Evolutionary conservation across 139 green algal genomes (phyloP), one percentile per base, ranked within the genome.

Genomic region (Deuterostichococcus epilithicus): DNA sequence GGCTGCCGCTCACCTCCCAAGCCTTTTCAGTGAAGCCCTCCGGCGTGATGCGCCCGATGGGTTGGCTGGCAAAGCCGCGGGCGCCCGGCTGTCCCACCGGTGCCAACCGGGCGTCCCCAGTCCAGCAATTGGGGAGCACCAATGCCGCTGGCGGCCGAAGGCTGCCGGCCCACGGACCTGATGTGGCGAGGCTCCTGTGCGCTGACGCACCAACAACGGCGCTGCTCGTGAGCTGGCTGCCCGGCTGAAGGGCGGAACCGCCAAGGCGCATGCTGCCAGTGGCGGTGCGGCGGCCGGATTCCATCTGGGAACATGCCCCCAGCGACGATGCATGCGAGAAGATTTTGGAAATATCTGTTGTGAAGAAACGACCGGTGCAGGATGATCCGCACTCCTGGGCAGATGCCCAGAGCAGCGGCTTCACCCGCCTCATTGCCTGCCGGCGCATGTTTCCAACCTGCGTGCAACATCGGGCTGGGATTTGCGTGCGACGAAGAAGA

Each of bases 1-100:
- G n/a, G n/a, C n/a, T n/a, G n/a, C n/a, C n/a, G n/a, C n/a, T n/a
- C n/a, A 87, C 85, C 82, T 92, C 83, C 92, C 93, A 97, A 0
- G 91, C 91, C 77, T 93, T 95, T 60, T 97, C 92, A 0, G 93
- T 97, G 81, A 97, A 97, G 80, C 96, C 88, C 8, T 81, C 76
- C 72, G 92, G 92, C 3, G 86, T 88, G 74, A 90, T 92, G 0
- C 68, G 72, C 70, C 52, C 52, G 20, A 63, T 63, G 52, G 52
- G 52, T 20, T 63, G 52, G 52, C 52, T 63, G 52, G 52, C 52
- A 28, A 63, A 63, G 5, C 52, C 20, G 28, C 52, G 52, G 3
- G 10, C 18, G 20, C 52, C 20, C 13, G 26, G 20, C 52, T 13
- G 52, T 3, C 18, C 20, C 18, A 20, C 3, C 52, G 52, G 52